Base-by-base conservation (phyloP, 2,329 filamentous ascomycete species). In the Sclerotinia sclerotiorum region DNA sequence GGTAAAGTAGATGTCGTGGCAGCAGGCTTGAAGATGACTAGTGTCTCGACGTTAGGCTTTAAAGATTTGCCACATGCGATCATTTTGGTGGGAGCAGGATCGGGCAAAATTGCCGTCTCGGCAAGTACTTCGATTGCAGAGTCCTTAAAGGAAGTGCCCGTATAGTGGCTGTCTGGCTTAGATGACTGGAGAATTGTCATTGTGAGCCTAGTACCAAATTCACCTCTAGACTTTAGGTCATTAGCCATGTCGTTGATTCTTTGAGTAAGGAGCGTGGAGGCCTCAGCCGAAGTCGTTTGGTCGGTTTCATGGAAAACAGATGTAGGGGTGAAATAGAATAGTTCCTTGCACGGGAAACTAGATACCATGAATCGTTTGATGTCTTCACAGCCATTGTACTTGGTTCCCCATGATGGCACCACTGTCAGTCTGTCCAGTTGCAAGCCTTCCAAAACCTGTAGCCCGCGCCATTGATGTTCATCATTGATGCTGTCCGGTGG, bases 311-410 rank as follows among this genome's bases (percentile, higher is more conserved):
- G 46, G 21, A 62, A 62, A 11, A 29, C 10, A 24, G 58, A 62
- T 17, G 7, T 48, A 24, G 58, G 58, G 27, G 44, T 51, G 13
- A 39, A n/a, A 11, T 24, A 48, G 21, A 32, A 32, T 4, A 62
- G 39, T 19, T 62, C 58, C 11, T 39, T 49, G 29, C 58, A 62
- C 6, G 58, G 58, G 15, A 62, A 62, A 19, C 24, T 48, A 17
- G 44, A 24, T 10, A 19, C 17, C 8, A 39, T 17, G 21, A 62
- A 62, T 35, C 21, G 55, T 13, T 39, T 17, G 15, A 57, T 57
- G n/a, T 57, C 55, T 27, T 6, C 11, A 17, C 35, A 57, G 5
- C 55, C 35, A 2, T 7, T 17, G n/a, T 42, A 57, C 13, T 39
- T n/a, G n/a, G n/a, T 2, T n/a, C 44, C 29, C 55, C 55, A 57